phyloP scores from a whole-genome alignment of 192 early-diverging fungal species.

The Coemansia sp. region DNA sequence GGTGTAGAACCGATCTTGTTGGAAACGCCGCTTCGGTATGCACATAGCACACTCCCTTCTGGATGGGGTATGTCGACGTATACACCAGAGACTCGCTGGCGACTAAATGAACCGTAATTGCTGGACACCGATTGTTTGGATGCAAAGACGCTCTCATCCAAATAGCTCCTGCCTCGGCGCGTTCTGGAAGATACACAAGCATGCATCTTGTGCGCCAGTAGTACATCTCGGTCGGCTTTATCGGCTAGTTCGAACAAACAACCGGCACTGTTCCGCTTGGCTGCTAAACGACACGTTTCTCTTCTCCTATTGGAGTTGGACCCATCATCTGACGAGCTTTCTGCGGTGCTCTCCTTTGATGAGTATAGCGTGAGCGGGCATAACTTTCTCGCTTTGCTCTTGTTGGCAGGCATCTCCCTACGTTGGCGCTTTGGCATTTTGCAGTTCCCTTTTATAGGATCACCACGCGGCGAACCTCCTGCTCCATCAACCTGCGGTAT shows the following conservation, averaged over 20 bases:
- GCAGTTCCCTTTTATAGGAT: neutral
- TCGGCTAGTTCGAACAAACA: neutral
- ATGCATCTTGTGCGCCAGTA: neutral
- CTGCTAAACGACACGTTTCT: neutral
- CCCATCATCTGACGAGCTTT: neutral
- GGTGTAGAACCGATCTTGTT: neutral
- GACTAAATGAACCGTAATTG: neutral
- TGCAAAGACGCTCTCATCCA: too few relatives aligned
- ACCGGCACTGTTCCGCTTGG: neutral
- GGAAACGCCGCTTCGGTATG: neutral
- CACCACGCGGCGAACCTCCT: neutral
- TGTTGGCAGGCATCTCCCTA: neutral
- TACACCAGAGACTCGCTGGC: neutral
- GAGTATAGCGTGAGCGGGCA: neutral
- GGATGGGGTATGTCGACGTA: constrained; percentile 11
- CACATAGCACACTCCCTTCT: neutral
- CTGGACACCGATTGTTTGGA: too few relatives aligned
- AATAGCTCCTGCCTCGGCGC: neutral
- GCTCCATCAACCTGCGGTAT: constrained; percentile 15
- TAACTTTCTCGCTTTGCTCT: neutral
- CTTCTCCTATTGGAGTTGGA: neutral
- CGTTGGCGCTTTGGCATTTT: neutral
- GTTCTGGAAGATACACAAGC: neutral
- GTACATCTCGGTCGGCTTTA: neutral
- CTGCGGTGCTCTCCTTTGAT: neutral